Evolutionary conservation across 352 stramenopile genomes (phyloP).

Genomic region (Globisporangium abappressorium): DNA sequence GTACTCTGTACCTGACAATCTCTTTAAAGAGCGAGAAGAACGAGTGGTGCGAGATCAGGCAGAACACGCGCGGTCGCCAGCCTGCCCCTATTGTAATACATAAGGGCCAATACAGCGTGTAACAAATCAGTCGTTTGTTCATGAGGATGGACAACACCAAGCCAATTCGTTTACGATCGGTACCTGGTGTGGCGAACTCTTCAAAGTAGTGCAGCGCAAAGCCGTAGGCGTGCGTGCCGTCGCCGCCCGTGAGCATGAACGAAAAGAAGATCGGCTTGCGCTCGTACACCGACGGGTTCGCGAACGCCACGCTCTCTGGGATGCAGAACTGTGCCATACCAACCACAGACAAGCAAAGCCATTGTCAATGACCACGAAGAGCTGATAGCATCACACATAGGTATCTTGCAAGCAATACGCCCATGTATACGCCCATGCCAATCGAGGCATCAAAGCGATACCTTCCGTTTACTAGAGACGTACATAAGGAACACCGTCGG

Average conservation of each 20-base stretch:
- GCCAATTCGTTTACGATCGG: background rate
- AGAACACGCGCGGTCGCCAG: slow-evolving; percentile 64
- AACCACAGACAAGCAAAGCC: background rate
- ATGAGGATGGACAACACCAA: background rate
- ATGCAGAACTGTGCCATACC: slow-evolving; percentile 60
- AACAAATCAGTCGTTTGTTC: background rate
- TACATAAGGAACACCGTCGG: slow-evolving; percentile 67
- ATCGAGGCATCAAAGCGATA: background rate
- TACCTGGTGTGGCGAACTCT: slow-evolving; percentile 20
- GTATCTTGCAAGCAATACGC: background rate
- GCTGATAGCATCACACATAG: background rate
- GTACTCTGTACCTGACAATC: slow-evolving; percentile 45
- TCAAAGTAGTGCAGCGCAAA: slow-evolving; percentile 70
- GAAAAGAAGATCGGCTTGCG: slow-evolving; percentile 75
- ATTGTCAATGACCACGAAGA: background rate
- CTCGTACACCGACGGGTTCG: slow-evolving; percentile 46
- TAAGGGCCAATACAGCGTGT: background rate
- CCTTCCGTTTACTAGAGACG: slow-evolving; percentile 12
- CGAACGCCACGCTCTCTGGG: slow-evolving; percentile 44
- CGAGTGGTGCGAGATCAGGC: slow-evolving; percentile 75
- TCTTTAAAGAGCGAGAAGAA: slow-evolving; percentile 85
- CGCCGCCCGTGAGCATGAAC: slow-evolving; percentile 73
- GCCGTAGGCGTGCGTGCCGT: slow-evolving; percentile 65
- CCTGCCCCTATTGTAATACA: slow-evolving; percentile 9
- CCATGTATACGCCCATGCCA: background rate